A percentile compares a stretch with the other conserved stretches of the same genome.
Conservation (phyloP, 352 stramenopile genomes). For the Globisporangium canariense region DNA sequence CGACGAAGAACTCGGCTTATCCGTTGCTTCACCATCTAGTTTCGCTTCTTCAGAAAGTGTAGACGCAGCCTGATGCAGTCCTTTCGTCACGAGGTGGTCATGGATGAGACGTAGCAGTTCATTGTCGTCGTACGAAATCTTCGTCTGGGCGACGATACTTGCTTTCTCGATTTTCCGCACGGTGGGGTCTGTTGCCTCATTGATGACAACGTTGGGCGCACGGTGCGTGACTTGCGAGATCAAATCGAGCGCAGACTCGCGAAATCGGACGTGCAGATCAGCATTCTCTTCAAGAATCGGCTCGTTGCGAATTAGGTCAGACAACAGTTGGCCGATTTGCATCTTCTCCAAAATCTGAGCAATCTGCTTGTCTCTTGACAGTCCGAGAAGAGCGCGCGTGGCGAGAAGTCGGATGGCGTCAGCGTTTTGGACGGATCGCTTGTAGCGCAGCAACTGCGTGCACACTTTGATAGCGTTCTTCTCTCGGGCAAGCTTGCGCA, state of each 20-base stretch:
- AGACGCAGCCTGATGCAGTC: conserved; percentile 52
- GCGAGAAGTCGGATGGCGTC: conserved; percentile 82
- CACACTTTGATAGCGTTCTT: conserved; percentile 88
- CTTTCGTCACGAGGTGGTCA: conserved; percentile 77
- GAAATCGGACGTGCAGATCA: conserved; percentile 84
- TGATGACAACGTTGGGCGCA: conserved; percentile 78
- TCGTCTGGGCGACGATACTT: conserved; percentile 85
- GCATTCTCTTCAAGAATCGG: conserved; percentile 84
- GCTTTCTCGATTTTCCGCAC: conserved; percentile 88
- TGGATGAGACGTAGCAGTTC: conserved; percentile 83
- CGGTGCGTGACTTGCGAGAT: conserved; percentile 86
- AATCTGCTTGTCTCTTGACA: conserved; percentile 86
- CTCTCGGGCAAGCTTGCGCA: conserved; percentile 71
- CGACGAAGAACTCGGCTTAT: conserved; percentile 11
- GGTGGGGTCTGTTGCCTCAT: conserved; percentile 84
- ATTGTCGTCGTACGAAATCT: conserved; percentile 82
- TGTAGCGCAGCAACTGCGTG: conserved; percentile 84
- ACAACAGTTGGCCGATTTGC: conserved; percentile 82
- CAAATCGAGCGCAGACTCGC: conserved; percentile 81
- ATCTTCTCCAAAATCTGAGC: conserved; percentile 90
- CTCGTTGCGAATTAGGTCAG: conserved; percentile 83
- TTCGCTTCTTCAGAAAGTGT: conserved; percentile 49
- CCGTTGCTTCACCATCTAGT: conserved; percentile 21
- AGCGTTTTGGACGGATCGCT: conserved; percentile 81
- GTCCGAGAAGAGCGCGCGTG: conserved; percentile 73